Conservation (phyloP, 495 filamentous ascomycete genomes). For the Alectoria sarmentosa region DNA sequence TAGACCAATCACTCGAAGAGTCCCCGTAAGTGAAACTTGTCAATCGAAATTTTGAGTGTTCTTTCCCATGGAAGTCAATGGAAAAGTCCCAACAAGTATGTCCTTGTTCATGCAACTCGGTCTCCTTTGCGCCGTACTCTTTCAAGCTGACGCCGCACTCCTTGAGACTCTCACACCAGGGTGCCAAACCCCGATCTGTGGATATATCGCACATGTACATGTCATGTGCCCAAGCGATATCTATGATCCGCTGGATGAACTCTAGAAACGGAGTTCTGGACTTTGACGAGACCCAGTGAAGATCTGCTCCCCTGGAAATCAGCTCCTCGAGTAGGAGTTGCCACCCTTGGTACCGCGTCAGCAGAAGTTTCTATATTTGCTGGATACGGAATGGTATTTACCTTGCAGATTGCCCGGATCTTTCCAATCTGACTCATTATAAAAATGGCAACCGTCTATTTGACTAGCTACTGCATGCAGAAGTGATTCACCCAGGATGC, state of each 20-base stretch:
- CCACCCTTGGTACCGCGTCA: constrained; percentile 1
- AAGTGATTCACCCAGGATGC: no score
- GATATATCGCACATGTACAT: not conserved
- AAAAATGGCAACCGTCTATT: no score
- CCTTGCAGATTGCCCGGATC: no score
- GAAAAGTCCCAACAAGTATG: no score
- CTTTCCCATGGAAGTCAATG: no score
- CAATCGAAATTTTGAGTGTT: no score
- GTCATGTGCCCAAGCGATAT: not conserved
- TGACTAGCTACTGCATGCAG: no score
- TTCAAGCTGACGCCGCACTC: not conserved
- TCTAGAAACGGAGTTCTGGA: not conserved
- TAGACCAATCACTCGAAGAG: no score
- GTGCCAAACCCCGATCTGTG: not conserved
- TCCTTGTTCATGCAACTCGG: not conserved
- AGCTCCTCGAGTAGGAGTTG: not conserved
- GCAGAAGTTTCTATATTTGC: not conserved
- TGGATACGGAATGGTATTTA: no score
- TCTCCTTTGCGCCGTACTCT: constrained; percentile 6
- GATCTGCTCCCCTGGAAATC: not conserved
- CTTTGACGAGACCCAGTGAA: not conserved
- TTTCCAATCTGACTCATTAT: no score
- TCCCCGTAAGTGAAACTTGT: no score
- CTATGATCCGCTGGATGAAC: not conserved
- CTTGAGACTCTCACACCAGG: not conserved